A percentile compares a stretch with the other conserved stretches of the same genome.
These are phyloP conservation scores for Lasiodiplodia sp. DNA, from an alignment of 2,329 filamentous ascomycete species.

Conservation along the genomic window DNA sequence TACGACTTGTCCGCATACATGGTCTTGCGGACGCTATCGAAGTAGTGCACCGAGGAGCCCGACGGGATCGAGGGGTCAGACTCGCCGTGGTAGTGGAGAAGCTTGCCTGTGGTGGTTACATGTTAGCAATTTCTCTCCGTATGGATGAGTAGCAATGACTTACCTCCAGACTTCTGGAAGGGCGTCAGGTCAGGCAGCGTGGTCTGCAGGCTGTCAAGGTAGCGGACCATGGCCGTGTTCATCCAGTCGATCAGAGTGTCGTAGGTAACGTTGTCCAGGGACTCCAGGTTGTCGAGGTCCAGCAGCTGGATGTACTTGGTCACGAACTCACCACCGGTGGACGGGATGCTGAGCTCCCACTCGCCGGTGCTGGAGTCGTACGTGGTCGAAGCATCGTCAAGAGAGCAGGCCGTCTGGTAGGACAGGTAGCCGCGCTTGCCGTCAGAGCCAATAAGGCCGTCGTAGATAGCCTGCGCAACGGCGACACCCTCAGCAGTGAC, in stretches of 20 bases:
- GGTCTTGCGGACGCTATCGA: slow-evolving; percentile 59
- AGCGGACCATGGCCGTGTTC: slow-evolving; percentile 54
- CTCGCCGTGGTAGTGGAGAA: slow-evolving; percentile 66
- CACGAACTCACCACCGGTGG: slow-evolving; percentile 51
- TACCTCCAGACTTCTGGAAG: slow-evolving; percentile 58
- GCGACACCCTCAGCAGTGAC: slow-evolving; percentile 41
- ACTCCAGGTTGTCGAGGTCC: slow-evolving; percentile 34
- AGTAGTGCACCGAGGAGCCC: slow-evolving; percentile 63
- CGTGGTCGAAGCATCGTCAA: slow-evolving; percentile 45
- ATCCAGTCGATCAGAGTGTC: slow-evolving; percentile 66
- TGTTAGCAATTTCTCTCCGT: neutral
- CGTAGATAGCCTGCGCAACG: slow-evolving; percentile 37
- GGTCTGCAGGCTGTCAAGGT: slow-evolving; percentile 61
- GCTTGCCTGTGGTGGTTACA: slow-evolving; percentile 46
- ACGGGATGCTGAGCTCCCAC: slow-evolving; percentile 45
- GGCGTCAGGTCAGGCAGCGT: slow-evolving; percentile 60
- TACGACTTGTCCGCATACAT: slow-evolving; percentile 50
- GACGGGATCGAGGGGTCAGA: slow-evolving; percentile 62
- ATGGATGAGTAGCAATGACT: neutral
- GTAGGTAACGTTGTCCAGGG: slow-evolving; percentile 55
- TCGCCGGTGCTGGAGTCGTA: slow-evolving; percentile 44
- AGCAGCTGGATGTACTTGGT: slow-evolving; percentile 50
- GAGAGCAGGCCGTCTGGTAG: slow-evolving; percentile 43
- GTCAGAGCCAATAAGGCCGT: slow-evolving; percentile 51
- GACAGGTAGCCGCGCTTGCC: slow-evolving; percentile 52